Conservation (phyloP, 805 yeast species). For the Suhomyces pyralidae region DNA sequence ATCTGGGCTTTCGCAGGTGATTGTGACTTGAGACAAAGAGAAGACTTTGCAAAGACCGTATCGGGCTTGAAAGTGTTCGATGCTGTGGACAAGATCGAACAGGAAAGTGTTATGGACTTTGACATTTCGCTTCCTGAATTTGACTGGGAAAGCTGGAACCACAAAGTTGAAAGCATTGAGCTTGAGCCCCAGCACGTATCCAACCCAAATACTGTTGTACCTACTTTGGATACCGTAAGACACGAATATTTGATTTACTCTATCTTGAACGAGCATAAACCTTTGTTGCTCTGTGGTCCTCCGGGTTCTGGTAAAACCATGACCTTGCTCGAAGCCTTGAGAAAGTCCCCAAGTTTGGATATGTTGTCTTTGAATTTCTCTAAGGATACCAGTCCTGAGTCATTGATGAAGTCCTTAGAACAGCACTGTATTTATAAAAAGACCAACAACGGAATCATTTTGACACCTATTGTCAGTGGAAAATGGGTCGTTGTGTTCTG, state of each 20-base stretch:
- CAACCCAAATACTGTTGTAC: slow-evolving; percentile 63
- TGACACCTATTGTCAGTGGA: slow-evolving; percentile 60
- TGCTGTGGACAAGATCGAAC: slow-evolving; percentile 5
- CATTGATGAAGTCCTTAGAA: slow-evolving; percentile 62
- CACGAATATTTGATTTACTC: slow-evolving; percentile 62
- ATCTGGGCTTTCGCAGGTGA: slow-evolving; percentile 72
- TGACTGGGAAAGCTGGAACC: slow-evolving; percentile 44
- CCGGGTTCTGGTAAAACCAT: slow-evolving; percentile 98
- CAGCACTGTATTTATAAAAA: slow-evolving; percentile 65
- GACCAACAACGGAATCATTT: slow-evolving; percentile 47
- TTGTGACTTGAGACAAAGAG: slow-evolving; percentile 34
- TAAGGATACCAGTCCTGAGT: slow-evolving; percentile 65
- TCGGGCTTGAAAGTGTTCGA: slow-evolving; percentile 5
- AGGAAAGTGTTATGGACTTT: slow-evolving; percentile 32
- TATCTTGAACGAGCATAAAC: slow-evolving; percentile 51
- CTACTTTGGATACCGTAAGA: slow-evolving; percentile 73
- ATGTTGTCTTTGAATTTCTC: slow-evolving; percentile 77
- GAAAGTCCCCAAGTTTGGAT: slow-evolving; percentile 54
- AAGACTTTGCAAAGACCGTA: slow-evolving; percentile 27
- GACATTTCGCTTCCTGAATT: slow-evolving; percentile 45
- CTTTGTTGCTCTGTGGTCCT: slow-evolving; percentile 85
- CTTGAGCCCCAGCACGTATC: slow-evolving; percentile 59
- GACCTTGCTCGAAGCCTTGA: slow-evolving; percentile 71
- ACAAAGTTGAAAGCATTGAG: slow-evolving; percentile 38
- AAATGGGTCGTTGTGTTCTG: slow-evolving; percentile 81